Conservation (phyloP, 495 filamentous ascomycete genomes). For the Xylaria flabelliformis region DNA sequence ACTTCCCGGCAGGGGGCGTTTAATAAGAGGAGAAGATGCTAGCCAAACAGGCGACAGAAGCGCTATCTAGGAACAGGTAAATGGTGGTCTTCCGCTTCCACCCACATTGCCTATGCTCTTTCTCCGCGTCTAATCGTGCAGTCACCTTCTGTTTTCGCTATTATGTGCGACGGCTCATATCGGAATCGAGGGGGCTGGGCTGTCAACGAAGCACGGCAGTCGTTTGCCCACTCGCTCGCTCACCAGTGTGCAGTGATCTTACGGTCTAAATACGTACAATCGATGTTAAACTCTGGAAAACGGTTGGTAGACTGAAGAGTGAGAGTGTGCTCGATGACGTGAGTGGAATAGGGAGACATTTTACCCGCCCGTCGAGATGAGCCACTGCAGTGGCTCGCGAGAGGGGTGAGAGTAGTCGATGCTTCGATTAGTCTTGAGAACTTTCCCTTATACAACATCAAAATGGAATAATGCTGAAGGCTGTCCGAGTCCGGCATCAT, state of each 20-base stretch:
- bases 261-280: conserved; percentile 42
- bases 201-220: conserved; percentile 37
- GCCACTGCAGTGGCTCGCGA: conserved; percentile 16
- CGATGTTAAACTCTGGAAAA: conserved; percentile 29
- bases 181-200: conserved; percentile 41
- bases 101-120: conserved; percentile 29
- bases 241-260: conserved; percentile 7
- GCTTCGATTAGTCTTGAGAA: conserved; percentile 26
- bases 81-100: conserved; percentile 16
- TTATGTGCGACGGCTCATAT: conserved; percentile 42
- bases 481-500: not conserved
- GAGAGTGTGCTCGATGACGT: conserved; percentile 22
- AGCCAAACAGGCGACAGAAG: conserved; percentile 20
- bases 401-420: conserved; percentile 30
- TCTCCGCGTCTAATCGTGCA: conserved; percentile 38
- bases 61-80: conserved; percentile 24
- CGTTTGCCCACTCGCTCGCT: conserved; percentile 16
- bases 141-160: conserved; percentile 38
- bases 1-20: not conserved
- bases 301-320: conserved; percentile 31
- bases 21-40: not conserved
- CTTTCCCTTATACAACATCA: conserved; percentile 39
- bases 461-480: conserved; percentile 6
- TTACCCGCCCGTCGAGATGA: conserved; percentile 30
- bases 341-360: conserved; percentile 26